phyloP scores from a whole-genome alignment of 2,329 filamentous ascomycete species.

The Sclerotinia nivalis region DNA sequence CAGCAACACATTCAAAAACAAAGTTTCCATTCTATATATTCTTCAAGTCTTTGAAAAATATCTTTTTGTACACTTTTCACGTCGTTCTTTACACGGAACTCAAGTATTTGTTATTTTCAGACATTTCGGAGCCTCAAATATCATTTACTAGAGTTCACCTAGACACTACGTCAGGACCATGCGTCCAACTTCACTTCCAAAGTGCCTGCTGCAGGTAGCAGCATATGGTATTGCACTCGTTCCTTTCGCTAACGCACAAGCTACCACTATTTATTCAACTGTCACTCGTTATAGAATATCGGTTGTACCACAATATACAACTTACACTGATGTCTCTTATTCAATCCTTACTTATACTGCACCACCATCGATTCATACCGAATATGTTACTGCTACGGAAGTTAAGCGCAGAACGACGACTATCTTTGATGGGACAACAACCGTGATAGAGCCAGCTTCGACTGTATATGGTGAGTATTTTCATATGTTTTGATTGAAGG shows the following conservation, averaged over 20 bases:
- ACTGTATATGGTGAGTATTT: not conserved
- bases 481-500: not conserved
- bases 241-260: constrained; percentile 2
- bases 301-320: constrained; percentile 17
- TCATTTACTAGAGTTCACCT: constrained; percentile 1
- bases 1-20: constrained; percentile 1
- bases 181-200: constrained; percentile 19
- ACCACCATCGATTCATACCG: constrained; percentile 10
- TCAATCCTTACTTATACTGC: constrained; percentile 2
- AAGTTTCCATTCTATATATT: constrained; percentile 21
- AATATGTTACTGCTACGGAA: constrained; percentile 12
- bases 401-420: constrained; percentile 10
- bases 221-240: constrained; percentile 15
- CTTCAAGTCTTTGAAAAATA: not conserved
- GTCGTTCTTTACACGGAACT: constrained; percentile 15
- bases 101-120: constrained; percentile 17
- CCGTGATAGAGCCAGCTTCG: not conserved
- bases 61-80: constrained; percentile 5
- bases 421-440: not conserved
- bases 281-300: constrained; percentile 22
- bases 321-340: constrained; percentile 2
- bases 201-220: constrained; percentile 14
- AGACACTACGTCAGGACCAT: constrained; percentile 23
- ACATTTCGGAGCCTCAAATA: constrained; percentile 19
- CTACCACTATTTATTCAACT: constrained; percentile 11